Evolutionary conservation across 2,329 filamentous ascomycete genomes (phyloP).

Genomic region (Neoscytalidium dimidiatum): DNA sequence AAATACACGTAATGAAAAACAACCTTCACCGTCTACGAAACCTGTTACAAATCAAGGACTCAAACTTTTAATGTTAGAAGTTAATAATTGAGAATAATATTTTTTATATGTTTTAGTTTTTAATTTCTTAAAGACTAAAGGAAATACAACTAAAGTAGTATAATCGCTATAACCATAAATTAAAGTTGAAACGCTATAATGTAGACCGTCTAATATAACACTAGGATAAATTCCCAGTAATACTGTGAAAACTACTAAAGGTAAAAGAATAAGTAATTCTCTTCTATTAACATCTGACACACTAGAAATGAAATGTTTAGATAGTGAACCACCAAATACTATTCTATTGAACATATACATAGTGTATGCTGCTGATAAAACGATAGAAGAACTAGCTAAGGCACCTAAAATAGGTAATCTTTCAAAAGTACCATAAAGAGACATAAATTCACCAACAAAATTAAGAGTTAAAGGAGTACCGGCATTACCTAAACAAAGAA

Average conservation of each 20-base stretch:
- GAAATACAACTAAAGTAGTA: too few species aligned
- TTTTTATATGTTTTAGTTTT: slow-evolving; percentile 3
- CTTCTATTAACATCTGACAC: slow-evolving; percentile 37
- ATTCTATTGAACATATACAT: slow-evolving; percentile 40
- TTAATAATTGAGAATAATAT: slow-evolving; percentile 26
- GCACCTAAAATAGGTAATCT: slow-evolving; percentile 34
- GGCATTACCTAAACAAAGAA: slow-evolving; percentile 33
- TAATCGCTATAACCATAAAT: too few species aligned
- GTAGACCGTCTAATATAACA: slow-evolving; percentile 38
- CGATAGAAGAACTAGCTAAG: slow-evolving; percentile 35
- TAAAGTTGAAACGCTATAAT: slow-evolving; percentile 35
- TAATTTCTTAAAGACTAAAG: too few species aligned
- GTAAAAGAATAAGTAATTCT: slow-evolving; percentile 38
- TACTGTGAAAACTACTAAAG: slow-evolving; percentile 35
- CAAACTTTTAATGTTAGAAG: slow-evolving; percentile 34
- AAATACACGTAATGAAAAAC: slow-evolving; percentile 33
- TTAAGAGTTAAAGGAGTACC: slow-evolving; percentile 33
- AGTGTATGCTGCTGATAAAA: slow-evolving; percentile 35
- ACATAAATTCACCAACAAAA: slow-evolving; percentile 37
- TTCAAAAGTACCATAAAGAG: slow-evolving; percentile 36
- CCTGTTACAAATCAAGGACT: slow-evolving; percentile 31
- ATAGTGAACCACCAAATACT: slow-evolving; percentile 36
- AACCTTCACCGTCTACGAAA: too few species aligned
- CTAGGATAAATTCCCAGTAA: slow-evolving; percentile 38
- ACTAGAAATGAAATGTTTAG: slow-evolving; percentile 34